Evolutionary conservation across 306 rosid genomes (phyloP).

Genomic region (Lupinus albus): DNA sequence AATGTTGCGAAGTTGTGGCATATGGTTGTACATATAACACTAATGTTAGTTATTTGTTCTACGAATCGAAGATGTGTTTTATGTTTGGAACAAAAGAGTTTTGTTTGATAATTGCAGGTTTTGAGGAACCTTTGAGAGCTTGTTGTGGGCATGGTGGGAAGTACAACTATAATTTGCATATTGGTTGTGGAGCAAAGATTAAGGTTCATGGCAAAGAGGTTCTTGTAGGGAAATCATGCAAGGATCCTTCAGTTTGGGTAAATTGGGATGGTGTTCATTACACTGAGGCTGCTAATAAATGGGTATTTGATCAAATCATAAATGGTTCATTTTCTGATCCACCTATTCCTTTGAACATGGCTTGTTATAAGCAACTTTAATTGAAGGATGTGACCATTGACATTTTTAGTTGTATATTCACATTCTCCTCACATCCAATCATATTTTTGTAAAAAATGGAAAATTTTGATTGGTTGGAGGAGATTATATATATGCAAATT

Average conservation of each 20-base stretch:
- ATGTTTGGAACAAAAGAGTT: not conserved
- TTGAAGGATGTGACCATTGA: too few relatives aligned
- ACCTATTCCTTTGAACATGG: constrained; percentile 62
- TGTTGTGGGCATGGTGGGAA: constrained; percentile 92
- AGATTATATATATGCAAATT: too few relatives aligned
- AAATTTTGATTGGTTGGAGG: too few relatives aligned
- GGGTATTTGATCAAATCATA: constrained; percentile 62
- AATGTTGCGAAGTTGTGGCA: too few relatives aligned
- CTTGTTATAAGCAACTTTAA: constrained; percentile 49
- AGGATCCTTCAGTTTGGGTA: constrained; percentile 59
- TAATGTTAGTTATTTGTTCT: too few relatives aligned
- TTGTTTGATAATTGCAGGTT: constrained; percentile 55
- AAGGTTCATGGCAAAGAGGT: constrained; percentile 55
- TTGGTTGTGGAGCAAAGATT: constrained; percentile 66
- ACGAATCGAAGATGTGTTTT: too few relatives aligned
- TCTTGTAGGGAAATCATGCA: constrained; percentile 60
- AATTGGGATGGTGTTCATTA: constrained; percentile 85
- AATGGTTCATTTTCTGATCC: constrained; percentile 78
- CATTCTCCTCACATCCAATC: too few relatives aligned
- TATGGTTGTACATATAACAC: too few relatives aligned
- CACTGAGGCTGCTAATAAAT: constrained; percentile 74
- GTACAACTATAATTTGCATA: constrained; percentile 57
- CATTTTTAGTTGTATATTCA: too few relatives aligned
- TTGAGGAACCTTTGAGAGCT: constrained; percentile 62
- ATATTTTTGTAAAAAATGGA: too few relatives aligned